phyloP scores from a whole-genome alignment of 192 early-diverging fungal genomes.

The Pilaira anomala region DNA sequence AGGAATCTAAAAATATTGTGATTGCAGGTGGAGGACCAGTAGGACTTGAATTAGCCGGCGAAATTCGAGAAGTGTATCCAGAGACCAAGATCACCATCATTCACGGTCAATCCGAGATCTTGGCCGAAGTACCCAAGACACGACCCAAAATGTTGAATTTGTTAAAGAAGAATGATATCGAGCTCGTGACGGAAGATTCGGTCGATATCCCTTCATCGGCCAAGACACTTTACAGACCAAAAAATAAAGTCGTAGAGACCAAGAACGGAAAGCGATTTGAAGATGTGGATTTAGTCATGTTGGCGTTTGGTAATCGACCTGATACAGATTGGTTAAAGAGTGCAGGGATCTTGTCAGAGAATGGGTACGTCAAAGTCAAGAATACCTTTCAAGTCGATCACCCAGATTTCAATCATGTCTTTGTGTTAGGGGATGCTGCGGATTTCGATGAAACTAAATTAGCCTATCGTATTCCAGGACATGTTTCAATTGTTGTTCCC shows the following conservation, averaged over 20 bases:
- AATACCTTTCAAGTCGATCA: slow-evolving; percentile 31
- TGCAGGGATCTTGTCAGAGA: background rate
- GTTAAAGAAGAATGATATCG: slow-evolving; percentile 20
- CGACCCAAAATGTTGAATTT: background rate
- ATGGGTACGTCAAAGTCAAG: slow-evolving; percentile 22
- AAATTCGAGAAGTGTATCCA: slow-evolving; percentile 41
- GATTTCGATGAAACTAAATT: slow-evolving; percentile 38
- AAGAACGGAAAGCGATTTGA: slow-evolving; percentile 18
- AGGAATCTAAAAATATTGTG: slow-evolving; percentile 42
- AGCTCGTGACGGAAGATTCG: slow-evolving; percentile 24
- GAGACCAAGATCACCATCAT: slow-evolving; percentile 47
- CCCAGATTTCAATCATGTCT: slow-evolving; percentile 16
- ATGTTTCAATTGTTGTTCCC: slow-evolving; percentile 13
- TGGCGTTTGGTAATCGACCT: slow-evolving; percentile 27
- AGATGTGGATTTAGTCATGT: slow-evolving; percentile 34
- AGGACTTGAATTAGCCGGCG: slow-evolving; percentile 58
- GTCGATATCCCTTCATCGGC: slow-evolving; percentile 4
- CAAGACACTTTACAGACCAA: background rate
- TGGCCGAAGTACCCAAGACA: slow-evolving; percentile 31
- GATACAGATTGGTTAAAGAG: slow-evolving; percentile 10
- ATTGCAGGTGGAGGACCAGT: slow-evolving; percentile 62
- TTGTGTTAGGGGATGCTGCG: slow-evolving; percentile 38
- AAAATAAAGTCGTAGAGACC: slow-evolving; percentile 1
- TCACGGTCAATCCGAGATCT: slow-evolving; percentile 33
- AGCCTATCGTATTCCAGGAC: slow-evolving; percentile 23